phyloP scores from a whole-genome alignment of 805 yeast genomes.

The Nakazawaea ernobii region DNA sequence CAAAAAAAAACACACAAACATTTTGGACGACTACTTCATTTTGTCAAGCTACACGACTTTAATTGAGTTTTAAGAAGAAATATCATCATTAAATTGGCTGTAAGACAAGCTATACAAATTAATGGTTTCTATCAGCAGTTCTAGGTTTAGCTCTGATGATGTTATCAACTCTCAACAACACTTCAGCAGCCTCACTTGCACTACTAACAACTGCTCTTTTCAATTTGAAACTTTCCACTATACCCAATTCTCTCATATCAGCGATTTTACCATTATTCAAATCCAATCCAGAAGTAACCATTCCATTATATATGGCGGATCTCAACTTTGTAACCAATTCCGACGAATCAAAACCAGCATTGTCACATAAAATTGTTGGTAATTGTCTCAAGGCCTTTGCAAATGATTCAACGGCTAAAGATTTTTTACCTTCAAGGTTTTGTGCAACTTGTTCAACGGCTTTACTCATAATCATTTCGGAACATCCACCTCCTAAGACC shows the following conservation, averaged over 20 bases:
- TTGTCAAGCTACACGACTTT: neutral
- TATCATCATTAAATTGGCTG: neutral
- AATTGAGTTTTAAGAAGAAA: neutral
- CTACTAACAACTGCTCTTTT: constrained; percentile 91
- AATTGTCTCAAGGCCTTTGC: constrained; percentile 91
- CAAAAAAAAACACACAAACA: too few relatives aligned
- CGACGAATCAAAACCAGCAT: constrained; percentile 93
- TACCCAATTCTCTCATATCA: constrained; percentile 91
- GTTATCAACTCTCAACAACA: constrained; percentile 90
- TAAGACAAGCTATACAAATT: neutral
- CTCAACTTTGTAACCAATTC: constrained; percentile 88
- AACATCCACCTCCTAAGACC: constrained; percentile 91
- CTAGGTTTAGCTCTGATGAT: constrained; percentile 96
- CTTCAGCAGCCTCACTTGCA: constrained; percentile 98
- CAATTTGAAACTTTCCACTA: constrained; percentile 88
- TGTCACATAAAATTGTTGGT: constrained; percentile 93
- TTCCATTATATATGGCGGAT: constrained; percentile 87
- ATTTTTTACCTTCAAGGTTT: constrained; percentile 86
- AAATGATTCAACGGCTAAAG: constrained; percentile 91
- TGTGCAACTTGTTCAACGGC: constrained; percentile 94
- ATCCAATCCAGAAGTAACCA: constrained; percentile 87
- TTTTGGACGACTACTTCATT: neutral
- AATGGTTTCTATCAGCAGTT: constrained; percentile 77
- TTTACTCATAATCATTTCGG: constrained; percentile 90
- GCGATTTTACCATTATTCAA: constrained; percentile 78